Conservation (phyloP, 1,139 yeast genomes). For the Kluyveromyces sp. region DNA sequence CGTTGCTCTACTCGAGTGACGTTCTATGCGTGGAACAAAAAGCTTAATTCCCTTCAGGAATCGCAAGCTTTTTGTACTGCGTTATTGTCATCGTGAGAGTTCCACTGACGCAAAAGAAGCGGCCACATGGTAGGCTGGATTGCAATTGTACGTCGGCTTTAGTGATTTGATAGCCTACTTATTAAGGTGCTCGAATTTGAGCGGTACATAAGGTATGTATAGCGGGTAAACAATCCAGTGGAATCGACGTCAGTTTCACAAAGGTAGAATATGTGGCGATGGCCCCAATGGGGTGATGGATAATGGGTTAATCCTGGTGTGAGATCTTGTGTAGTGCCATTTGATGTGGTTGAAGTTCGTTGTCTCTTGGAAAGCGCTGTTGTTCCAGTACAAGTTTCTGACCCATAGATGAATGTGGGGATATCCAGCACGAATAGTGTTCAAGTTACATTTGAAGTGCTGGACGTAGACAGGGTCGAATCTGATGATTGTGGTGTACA, state of each 20-base stretch:
- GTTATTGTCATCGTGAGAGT: no score
- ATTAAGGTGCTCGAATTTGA: no score
- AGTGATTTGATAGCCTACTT: no score
- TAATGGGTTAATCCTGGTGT: slow-evolving; percentile 68
- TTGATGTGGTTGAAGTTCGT: slow-evolving; percentile 88
- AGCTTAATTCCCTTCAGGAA: no score
- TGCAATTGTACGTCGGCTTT: no score
- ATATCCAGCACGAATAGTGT: slow-evolving; percentile 72
- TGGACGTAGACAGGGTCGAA: slow-evolving; percentile 90
- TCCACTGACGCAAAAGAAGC: no score
- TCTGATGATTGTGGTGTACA: slow-evolving; percentile 75
- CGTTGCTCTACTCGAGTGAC: no score
- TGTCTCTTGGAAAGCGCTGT: slow-evolving; percentile 67
- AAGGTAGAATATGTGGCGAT: slow-evolving; percentile 56
- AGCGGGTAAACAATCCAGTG: neutral
- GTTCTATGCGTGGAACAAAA: no score
- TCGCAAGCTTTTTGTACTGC: no score
- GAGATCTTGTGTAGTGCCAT: slow-evolving; percentile 77
- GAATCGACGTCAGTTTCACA: neutral
- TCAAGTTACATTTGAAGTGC: slow-evolving; percentile 88
- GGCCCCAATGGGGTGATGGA: slow-evolving; percentile 91
- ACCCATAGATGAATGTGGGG: slow-evolving; percentile 78
- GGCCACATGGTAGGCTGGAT: no score
- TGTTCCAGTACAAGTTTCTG: slow-evolving; percentile 77
- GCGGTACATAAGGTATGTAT: neutral